phyloP scores from a whole-genome alignment of 202 grass and related monocot species.

The Panicum hallii region DNA sequence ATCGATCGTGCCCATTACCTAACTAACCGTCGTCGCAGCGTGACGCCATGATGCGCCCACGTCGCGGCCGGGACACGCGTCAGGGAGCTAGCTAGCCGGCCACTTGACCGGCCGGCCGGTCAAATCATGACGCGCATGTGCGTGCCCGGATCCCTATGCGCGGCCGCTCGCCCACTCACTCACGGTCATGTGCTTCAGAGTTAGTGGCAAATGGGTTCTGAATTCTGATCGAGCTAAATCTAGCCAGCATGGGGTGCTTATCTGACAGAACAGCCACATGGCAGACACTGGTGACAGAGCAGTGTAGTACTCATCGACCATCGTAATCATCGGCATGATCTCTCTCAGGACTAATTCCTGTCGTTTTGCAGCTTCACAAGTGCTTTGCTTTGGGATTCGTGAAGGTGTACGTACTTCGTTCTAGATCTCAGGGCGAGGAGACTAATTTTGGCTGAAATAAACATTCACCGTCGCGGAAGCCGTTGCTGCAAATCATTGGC shows the following conservation, averaged over 20 bases:
- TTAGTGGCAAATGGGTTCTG: background rate
- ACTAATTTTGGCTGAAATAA: background rate
- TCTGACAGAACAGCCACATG: constrained; percentile 9
- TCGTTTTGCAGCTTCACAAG: background rate
- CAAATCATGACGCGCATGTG: constrained; percentile 27
- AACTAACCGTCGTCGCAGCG: background rate
- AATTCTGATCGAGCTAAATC: constrained; percentile 8
- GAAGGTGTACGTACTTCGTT: background rate
- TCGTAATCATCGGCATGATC: background rate
- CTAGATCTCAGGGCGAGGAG: background rate
- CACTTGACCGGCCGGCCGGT: constrained; percentile 30
- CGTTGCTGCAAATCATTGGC: background rate
- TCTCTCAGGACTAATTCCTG: background rate
- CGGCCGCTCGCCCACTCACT: background rate
- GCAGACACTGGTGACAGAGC: background rate
- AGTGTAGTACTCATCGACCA: background rate
- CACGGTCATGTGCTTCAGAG: background rate
- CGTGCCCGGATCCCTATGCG: constrained; percentile 14
- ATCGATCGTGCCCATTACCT: background rate
- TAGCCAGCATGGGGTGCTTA: background rate
- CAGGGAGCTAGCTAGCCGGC: rapidly evolving
- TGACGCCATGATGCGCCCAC: constrained; percentile 3
- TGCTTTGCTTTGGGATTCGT: background rate
- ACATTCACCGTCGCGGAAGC: background rate
- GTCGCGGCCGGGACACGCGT: background rate